Conservation (phyloP, 148 eudicot species). For the Mesembryanthemum crystallinum region DNA sequence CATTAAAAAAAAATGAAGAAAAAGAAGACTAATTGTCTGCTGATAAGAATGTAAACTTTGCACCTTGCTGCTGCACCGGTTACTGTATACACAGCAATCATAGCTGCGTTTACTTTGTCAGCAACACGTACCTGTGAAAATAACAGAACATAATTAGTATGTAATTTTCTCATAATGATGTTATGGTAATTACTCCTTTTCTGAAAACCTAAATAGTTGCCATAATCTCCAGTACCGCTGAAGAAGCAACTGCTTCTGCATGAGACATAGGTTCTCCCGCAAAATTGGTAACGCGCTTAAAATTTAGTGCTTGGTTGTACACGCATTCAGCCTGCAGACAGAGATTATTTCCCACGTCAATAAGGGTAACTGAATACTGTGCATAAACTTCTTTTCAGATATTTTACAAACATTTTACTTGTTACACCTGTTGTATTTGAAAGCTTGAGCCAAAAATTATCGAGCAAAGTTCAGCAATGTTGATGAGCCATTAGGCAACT, state of each 20-base stretch:
- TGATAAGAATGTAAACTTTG: background rate
- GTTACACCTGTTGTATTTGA: no score
- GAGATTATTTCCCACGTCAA: background rate
- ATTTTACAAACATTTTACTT: no score
- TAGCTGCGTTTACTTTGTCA: conserved; percentile 49
- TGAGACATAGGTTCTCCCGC: conserved; percentile 61
- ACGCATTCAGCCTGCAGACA: conserved; percentile 53
- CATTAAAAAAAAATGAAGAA: no score
- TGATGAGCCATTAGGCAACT: no score
- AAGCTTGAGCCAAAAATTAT: no score
- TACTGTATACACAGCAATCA: conserved; percentile 53
- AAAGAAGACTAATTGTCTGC: no score
- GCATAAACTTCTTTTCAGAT: no score
- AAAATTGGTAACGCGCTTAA: conserved; percentile 41
- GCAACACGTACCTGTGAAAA: conserved; percentile 48
- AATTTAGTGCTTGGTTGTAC: conserved; percentile 43
- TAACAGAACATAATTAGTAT: conserved; percentile 4
- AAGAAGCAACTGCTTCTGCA: conserved; percentile 60
- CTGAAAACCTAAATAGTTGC: background rate
- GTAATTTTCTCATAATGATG: background rate
- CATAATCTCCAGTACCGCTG: conserved; percentile 42
- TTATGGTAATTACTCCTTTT: background rate
- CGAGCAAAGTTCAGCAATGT: no score
- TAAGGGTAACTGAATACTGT: background rate
- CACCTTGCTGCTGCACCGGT: conserved; percentile 65